Conservation (phyloP, 2,329 filamentous ascomycete genomes). For the Pestalotiopsis sp. region DNA sequence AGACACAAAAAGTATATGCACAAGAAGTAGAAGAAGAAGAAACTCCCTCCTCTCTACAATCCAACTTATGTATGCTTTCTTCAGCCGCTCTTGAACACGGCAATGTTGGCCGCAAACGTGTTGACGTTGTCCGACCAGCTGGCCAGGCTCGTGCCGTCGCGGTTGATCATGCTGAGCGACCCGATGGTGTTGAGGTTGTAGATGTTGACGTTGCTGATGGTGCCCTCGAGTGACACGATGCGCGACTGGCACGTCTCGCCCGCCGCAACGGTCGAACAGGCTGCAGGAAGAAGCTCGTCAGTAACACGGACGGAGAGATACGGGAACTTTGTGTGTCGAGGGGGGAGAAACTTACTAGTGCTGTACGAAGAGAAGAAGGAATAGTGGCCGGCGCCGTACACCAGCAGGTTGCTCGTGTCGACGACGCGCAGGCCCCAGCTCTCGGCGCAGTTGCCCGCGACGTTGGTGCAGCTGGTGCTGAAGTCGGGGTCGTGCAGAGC, state of each 20-base stretch:
- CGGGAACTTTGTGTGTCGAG: not conserved
- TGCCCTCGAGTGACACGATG: constrained; percentile 39
- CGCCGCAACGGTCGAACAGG: constrained; percentile 35
- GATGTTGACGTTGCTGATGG: constrained; percentile 34
- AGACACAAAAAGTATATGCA: not conserved
- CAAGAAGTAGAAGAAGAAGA: not conserved
- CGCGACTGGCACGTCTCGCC: constrained; percentile 40
- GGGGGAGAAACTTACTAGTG: constrained; percentile 28
- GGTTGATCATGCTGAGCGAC: constrained; percentile 36
- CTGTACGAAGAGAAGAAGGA: constrained; percentile 61
- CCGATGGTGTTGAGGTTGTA: constrained; percentile 50
- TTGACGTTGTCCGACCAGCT: constrained; percentile 32
- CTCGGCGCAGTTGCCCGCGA: constrained; percentile 38
- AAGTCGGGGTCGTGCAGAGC: constrained; percentile 49
- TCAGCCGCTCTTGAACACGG: constrained; percentile 22
- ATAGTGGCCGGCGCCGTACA: constrained; percentile 64
- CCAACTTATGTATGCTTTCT: not conserved
- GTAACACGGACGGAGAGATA: not conserved
- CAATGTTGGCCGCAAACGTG: constrained; percentile 30
- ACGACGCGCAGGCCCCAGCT: constrained; percentile 63
- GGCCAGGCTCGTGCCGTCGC: constrained; percentile 29
- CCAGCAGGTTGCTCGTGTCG: constrained; percentile 47
- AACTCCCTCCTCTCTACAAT: too few relatives aligned
- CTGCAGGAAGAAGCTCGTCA: constrained; percentile 11
- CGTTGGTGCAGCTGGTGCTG: constrained; percentile 39